A percentile compares a stretch with the other conserved stretches of the same genome.
These are phyloP conservation scores for Skeletonema grethae DNA, from an alignment of 108 stramenopile genomes.

Conservation along the genomic window DNA sequence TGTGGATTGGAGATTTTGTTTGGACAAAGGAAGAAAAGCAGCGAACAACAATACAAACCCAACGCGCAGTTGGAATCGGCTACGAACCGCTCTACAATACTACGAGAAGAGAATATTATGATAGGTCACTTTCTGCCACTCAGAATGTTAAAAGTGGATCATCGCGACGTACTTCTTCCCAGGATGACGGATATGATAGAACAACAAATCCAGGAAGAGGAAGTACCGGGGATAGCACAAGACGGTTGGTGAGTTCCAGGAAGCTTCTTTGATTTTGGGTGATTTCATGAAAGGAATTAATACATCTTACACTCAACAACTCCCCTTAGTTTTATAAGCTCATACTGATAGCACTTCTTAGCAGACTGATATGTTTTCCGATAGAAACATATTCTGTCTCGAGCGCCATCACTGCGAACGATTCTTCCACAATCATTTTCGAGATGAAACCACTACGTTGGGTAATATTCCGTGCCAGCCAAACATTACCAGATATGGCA, in stretches of 20 bases:
- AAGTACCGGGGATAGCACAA: constrained; percentile 46
- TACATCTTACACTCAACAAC: not conserved
- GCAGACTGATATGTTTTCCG: constrained; percentile 39
- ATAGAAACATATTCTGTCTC: constrained; percentile 40
- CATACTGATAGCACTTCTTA: constrained; percentile 35
- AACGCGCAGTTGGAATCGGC: constrained; percentile 21
- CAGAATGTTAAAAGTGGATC: constrained; percentile 10
- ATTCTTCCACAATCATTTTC: not conserved
- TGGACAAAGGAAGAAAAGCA: constrained; percentile 35
- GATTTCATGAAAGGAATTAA: not conserved
- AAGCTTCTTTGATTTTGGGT: not conserved
- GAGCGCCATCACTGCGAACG: not conserved
- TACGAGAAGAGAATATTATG: constrained; percentile 3
- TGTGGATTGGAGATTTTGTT: constrained; percentile 41
- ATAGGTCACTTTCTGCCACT: not conserved
- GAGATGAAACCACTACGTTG: constrained; percentile 5
- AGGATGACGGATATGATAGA: constrained; percentile 29
- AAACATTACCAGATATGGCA: constrained; percentile 46
- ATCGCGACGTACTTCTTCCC: constrained; percentile 5
- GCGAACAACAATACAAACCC: constrained; percentile 16
- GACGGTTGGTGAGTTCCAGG: constrained; percentile 29
- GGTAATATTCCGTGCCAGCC: constrained; percentile 36
- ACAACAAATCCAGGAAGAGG: constrained; percentile 32
- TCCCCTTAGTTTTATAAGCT: constrained; percentile 39
- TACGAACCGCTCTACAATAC: constrained; percentile 12